Base-by-base conservation (phyloP, 78 protist species). In the Dictyostelium citrinum region DNA sequence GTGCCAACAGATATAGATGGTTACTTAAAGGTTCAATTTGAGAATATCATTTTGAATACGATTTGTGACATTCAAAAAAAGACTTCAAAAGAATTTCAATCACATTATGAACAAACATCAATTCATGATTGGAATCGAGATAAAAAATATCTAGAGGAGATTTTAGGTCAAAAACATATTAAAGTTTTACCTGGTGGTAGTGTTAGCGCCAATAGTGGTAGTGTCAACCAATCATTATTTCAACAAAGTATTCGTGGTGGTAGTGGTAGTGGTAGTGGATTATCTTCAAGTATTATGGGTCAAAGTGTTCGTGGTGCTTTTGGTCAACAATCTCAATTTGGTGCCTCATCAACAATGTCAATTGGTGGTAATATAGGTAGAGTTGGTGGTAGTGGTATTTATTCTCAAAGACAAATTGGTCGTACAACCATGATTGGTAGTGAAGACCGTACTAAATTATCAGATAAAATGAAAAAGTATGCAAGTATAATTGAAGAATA, bases 391-490 rank as follows among this genome's bases (percentile, higher is more conserved):
- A 7, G 43, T 24, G 64, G 64, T 5, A 55, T 14, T 4, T 55
- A 55, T 55, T 20, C 64, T 20, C n/a, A 5, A 55, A 55, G 64
- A 55, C 64, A 55, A 55, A 20, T 27, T 20, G 22, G 27, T 55
- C 64, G 27, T 2, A 33, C 41, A 72, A 45, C 27, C 60, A 39
- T n/a, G 7, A 2, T n/a, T n/a, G n/a, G n/a, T n/a, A 27, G 22
- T 6, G 86, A 88, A 49, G 85, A 78, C 17, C 27, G 85, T 8
- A 88, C 93, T 5, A 58, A 55, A 45, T 35, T 88, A 20, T 78
- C 86, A 11, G 68, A 78, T 43, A 88, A 88, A 83, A 88, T 88
- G 93, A 78, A 72, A 37, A 22, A 70, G 31, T 88, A 88, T 49
- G 93, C 93, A 49, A 29, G 31, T 22, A 83, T 88, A 14, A 35